phyloP scores from a whole-genome alignment of 371 early-diverging fungal genomes.

The Amoeboaphelidium protococcarum region DNA sequence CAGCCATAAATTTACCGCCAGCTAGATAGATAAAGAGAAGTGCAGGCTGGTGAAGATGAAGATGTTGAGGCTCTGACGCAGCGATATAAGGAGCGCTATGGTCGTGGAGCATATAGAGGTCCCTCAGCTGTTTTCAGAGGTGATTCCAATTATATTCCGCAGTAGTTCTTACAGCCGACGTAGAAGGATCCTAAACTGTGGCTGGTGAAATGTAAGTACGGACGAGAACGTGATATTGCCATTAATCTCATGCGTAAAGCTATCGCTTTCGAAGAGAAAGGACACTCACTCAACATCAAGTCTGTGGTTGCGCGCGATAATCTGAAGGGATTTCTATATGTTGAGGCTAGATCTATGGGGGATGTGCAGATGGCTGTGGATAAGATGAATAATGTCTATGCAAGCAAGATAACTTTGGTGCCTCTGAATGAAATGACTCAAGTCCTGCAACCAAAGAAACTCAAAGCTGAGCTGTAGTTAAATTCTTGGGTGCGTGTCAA shows the following conservation, averaged over 20 bases:
- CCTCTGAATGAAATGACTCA: conserved; percentile 90
- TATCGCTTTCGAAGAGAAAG: conserved; percentile 30
- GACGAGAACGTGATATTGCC: conserved; percentile 68
- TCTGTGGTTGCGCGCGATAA: conserved; percentile 70
- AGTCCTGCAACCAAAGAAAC: conserved; percentile 30
- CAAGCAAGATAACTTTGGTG: conserved; percentile 49
- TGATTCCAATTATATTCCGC: conserved; percentile 21
- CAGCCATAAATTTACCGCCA: background rate
- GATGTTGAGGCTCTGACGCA: conserved; percentile 10
- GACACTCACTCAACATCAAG: conserved; percentile 31
- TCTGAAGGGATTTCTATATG: conserved; percentile 79
- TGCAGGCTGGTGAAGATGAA: background rate
- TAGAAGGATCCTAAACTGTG: conserved; percentile 77
- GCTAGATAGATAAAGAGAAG: background rate
- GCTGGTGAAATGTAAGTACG: conserved; percentile 69
- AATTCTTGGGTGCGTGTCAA: conserved; percentile 79
- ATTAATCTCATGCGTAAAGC: conserved; percentile 49
- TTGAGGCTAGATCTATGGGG: conserved; percentile 67
- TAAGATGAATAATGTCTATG: conserved; percentile 41
- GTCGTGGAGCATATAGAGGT: conserved; percentile 12
- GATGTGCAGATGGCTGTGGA: conserved; percentile 52
- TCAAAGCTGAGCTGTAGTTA: conserved; percentile 25
- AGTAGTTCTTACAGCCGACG: conserved; percentile 50
- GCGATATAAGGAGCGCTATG: conserved; percentile 44
- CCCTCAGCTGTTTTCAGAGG: conserved; percentile 4